phyloP scores from a whole-genome alignment of 2,329 filamentous ascomycete genomes.

The Ophiocordyceps sinensis region DNA sequence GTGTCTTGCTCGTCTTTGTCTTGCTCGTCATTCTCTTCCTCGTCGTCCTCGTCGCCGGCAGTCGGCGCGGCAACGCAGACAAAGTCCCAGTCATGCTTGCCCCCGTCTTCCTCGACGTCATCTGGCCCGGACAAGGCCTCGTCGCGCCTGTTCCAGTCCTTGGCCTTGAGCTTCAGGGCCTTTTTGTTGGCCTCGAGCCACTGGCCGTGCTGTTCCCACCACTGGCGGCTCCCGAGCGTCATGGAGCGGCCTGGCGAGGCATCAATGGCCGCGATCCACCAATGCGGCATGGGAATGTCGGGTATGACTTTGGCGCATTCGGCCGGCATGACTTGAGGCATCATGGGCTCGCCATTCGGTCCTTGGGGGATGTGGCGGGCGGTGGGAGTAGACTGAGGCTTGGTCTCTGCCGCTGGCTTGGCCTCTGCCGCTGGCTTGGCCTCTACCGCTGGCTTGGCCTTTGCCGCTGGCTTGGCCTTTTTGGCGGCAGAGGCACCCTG shows the following conservation, averaged over 20 bases:
- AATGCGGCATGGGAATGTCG: constrained; percentile 4
- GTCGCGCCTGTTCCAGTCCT: constrained; percentile 8
- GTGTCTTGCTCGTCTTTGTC: too few relatives aligned
- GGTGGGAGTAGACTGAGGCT: neutral
- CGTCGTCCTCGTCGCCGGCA: neutral
- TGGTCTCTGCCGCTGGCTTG: neutral
- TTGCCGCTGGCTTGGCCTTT: too few relatives aligned
- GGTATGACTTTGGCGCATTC: constrained; percentile 5
- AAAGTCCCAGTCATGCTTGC: constrained; percentile 6
- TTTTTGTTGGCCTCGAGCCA: constrained; percentile 9
- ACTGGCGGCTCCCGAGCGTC: constrained; percentile 5
- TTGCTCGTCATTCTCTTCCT: neutral
- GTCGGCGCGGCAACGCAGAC: constrained; percentile 3
- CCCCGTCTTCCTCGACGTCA: constrained; percentile 5
- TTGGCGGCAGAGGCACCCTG: too few relatives aligned
- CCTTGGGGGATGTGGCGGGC: constrained; percentile 3
- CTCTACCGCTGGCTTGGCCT: too few relatives aligned
- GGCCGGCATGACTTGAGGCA: constrained; percentile 5
- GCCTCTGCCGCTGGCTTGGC: too few relatives aligned
- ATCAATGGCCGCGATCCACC: constrained; percentile 7
- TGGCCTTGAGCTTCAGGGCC: constrained; percentile 4
- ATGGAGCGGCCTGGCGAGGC: constrained; percentile 6
- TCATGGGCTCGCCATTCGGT: constrained; percentile 6
- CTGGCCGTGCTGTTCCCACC: constrained; percentile 8
- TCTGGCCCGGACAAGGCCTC: constrained; percentile 6